Conservation (phyloP, 2,329 filamentous ascomycete species). For the Beauveria sp. region DNA sequence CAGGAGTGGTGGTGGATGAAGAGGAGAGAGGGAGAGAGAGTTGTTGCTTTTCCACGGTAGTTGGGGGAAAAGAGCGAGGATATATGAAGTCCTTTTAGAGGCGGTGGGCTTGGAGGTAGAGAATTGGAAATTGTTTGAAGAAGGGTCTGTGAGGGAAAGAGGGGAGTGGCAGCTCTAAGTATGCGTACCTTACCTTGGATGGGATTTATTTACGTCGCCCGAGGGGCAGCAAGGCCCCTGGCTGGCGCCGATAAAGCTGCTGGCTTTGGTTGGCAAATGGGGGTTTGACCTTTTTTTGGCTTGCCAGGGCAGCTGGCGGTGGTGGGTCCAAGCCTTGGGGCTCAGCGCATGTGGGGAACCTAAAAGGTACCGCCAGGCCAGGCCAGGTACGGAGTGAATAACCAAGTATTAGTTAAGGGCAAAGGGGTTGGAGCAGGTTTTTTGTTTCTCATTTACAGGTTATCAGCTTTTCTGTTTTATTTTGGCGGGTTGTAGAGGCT, state of each 20-base stretch:
- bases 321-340: conserved; percentile 7
- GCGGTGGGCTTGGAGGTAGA: neutral
- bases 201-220: neutral
- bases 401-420: no score
- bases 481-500: neutral
- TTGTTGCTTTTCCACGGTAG: neutral
- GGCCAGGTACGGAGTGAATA: neutral
- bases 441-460: no score
- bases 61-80: neutral
- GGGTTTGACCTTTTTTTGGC: neutral
- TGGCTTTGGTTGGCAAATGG: neutral
- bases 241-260: neutral
- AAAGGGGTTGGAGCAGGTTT: no score
- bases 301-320: neutral
- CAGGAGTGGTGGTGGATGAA: neutral
- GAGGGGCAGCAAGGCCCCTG: neutral
- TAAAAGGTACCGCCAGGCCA: neutral
- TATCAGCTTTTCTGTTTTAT: no score
- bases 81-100: neutral
- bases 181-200: neutral
- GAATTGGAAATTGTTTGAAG: neutral
- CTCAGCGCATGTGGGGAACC: neutral
- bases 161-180: conserved; percentile 6
- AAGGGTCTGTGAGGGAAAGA: neutral
- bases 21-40: neutral